Conservation (phyloP, 148 eudicot genomes). For the Mesembryanthemum crystallinum region DNA sequence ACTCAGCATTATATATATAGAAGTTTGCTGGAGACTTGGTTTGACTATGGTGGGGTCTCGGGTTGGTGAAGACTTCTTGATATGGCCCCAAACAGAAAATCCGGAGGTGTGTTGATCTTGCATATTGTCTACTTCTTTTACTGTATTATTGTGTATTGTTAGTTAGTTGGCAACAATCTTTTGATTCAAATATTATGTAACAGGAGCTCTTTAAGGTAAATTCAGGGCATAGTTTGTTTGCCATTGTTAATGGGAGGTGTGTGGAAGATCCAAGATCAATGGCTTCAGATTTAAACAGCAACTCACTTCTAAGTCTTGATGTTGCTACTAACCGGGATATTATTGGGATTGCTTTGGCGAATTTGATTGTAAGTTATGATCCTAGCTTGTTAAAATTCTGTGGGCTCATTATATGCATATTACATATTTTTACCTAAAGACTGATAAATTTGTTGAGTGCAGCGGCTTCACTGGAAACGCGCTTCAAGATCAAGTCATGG, state of each 20-base stretch:
- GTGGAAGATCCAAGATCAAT: conserved; percentile 78
- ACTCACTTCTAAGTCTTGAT: conserved; percentile 68
- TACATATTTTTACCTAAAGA: not conserved
- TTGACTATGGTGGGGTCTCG: conserved; percentile 86
- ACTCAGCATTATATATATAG: conserved; percentile 80
- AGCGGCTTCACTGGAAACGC: conserved; percentile 95
- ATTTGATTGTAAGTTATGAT: conserved; percentile 63
- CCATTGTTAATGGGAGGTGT: conserved; percentile 80
- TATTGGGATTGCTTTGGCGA: conserved; percentile 82
- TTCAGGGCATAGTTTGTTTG: conserved; percentile 82
- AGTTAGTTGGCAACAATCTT: conserved; percentile 10
- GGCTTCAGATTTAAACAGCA: conserved; percentile 84
- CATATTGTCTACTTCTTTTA: not conserved
- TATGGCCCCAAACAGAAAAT: conserved; percentile 86
- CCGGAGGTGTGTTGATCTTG: conserved; percentile 57
- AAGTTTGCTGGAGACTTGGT: conserved; percentile 91
- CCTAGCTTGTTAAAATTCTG: not conserved
- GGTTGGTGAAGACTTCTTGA: conserved; percentile 90
- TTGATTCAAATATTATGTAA: conserved; percentile 12
- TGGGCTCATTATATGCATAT: not conserved
- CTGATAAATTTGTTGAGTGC: conserved; percentile 26
- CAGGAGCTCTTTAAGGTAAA: conserved; percentile 86
- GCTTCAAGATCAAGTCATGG: conserved; percentile 81
- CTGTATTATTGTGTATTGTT: not conserved
- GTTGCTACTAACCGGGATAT: conserved; percentile 79